Base-by-base conservation (phyloP, 768 basidiomycete species). In the Phlebiopsis flavidoalba region DNA sequence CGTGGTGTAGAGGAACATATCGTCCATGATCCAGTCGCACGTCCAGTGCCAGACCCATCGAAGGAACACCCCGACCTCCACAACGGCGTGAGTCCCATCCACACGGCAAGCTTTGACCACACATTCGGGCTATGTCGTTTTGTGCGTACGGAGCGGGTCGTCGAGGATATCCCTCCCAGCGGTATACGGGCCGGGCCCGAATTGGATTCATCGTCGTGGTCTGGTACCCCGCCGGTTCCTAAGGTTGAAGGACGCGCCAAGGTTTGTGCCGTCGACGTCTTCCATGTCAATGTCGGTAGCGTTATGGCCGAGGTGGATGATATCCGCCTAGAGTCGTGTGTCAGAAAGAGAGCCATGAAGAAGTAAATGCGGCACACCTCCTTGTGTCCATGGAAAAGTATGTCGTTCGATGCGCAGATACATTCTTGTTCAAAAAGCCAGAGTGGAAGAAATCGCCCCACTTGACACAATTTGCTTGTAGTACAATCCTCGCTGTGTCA, bases 321-420 rank as follows among this genome's bases (percentile, higher is more conserved):
- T 75, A 53, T 87, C 79, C 1, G 80, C 84, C 88, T 88, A 48
- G 8, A 12, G 22, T 19, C 10, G 11, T 8, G 3, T 17, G n/a
- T 40, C 15, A 55, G 14, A 55, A 10, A 47, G 3, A 47, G n/a
- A n/a, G n/a, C 3, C 45, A 50, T 33, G 7, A 19, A 21, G 51
- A 31, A n/a, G 26, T 6, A 49, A 31, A 47, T 10, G 17, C 11
- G 10, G 70, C 80, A 67, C 66, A 87, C 86, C 70, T 76, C 71
- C 40, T 74, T 75, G 22, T 72, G 68, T 5, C 83, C 82, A 57
- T 80, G 79, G 67, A 85, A 90, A 5, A 81, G 82, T 8, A 82
- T 80, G 59, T 90, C 86, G 67, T 90, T 88, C 69, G n/a, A 92
- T 72, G 12, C 87, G 80, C 14, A 86, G 72, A 67, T 91, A 91